A percentile compares a stretch with the other conserved stretches of the same genome.
Conservation (phyloP, 2,329 filamentous ascomycete species). For the Fusarium bulbicola region DNA sequence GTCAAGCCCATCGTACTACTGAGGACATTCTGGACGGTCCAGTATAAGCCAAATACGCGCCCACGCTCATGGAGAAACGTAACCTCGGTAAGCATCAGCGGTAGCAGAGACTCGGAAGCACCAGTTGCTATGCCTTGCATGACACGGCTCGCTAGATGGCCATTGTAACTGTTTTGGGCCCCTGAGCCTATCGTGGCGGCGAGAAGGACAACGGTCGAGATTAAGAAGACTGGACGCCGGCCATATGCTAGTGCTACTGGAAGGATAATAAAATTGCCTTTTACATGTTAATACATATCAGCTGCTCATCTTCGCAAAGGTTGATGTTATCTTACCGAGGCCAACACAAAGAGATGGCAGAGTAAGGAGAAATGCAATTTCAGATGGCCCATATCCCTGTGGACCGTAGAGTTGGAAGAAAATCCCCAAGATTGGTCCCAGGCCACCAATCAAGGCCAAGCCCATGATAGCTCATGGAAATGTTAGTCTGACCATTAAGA, state of each 20-base stretch:
- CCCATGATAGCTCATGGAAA: background rate
- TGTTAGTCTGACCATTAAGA: background rate
- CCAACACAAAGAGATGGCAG: background rate
- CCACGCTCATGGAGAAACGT: background rate
- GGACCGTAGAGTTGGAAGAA: background rate
- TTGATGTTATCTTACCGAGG: background rate
- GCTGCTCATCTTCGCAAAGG: accelerated
- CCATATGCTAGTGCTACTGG: background rate
- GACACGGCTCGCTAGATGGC: background rate
- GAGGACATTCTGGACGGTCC: background rate
- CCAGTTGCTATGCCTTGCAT: background rate
- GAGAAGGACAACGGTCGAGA: background rate
- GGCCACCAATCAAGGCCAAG: background rate
- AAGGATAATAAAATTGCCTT: background rate
- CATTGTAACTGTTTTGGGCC: background rate
- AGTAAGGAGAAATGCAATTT: background rate
- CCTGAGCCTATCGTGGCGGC: background rate
- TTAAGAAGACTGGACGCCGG: background rate
- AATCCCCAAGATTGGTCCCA: background rate
- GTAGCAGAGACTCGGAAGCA: background rate
- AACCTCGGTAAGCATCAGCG: background rate
- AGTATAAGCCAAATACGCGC: background rate
- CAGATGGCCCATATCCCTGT: background rate
- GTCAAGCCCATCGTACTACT: background rate
- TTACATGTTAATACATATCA: background rate